phyloP scores from a whole-genome alignment of 202 grass and related monocot species.

The Cymbopogon flexuosus region DNA sequence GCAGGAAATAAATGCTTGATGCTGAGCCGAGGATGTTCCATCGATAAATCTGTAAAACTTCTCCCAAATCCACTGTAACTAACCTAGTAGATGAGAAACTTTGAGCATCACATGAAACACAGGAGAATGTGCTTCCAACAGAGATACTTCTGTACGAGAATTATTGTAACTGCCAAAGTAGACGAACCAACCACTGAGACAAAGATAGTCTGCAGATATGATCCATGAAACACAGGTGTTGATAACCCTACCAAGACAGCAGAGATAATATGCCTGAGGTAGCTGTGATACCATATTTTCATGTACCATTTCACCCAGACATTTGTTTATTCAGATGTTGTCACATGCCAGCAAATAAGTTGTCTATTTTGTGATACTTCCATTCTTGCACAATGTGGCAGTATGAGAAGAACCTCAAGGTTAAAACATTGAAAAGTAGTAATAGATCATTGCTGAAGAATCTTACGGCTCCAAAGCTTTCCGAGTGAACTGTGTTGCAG shows the following conservation, averaged over 20 bases:
- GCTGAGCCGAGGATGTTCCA: not conserved
- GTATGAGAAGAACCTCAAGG: conserved; percentile 2
- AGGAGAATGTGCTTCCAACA: not conserved
- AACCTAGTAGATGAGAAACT: not conserved
- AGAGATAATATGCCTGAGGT: not conserved
- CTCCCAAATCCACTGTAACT: not conserved
- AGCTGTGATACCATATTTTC: not conserved
- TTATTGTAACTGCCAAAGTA: not conserved
- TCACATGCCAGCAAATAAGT: not conserved
- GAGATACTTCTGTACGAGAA: not conserved
- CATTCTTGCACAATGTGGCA: not conserved
- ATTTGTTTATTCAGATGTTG: not conserved
- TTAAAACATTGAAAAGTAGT: conserved; percentile 6
- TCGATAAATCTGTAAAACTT: not conserved
- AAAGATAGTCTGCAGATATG: not conserved
- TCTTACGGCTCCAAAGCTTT: not conserved
- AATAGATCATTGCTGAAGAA: not conserved
- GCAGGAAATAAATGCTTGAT: not conserved
- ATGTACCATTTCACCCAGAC: not conserved
- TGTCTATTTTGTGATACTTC: not conserved
- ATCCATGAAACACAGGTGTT: not conserved
- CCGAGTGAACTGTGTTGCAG: not conserved
- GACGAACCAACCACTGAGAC: not conserved
- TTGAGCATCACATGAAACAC: conserved; percentile 1
- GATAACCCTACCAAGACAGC: not conserved